Conservation (phyloP, 2,329 filamentous ascomycete species). For the Penicillium sp. region DNA sequence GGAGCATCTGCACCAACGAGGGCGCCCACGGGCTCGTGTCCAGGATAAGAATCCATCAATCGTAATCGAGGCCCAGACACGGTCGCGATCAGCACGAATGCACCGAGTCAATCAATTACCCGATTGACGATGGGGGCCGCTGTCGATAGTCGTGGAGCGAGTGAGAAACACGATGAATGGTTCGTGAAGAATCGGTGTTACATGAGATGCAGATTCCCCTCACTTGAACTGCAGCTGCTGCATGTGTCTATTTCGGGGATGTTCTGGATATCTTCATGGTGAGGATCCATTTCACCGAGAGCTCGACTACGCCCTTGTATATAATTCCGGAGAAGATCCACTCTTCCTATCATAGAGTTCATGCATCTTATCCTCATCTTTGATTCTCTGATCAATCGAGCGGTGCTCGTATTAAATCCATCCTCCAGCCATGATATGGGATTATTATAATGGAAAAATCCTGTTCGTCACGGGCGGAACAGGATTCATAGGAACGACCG, state of each 20-base stretch:
- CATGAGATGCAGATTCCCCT: conserved; percentile 12
- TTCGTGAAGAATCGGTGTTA: conserved; percentile 10
- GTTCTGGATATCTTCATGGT: neutral
- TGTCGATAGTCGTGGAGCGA: conserved; percentile 1
- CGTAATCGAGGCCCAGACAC: neutral
- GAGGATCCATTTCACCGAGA: too few species aligned
- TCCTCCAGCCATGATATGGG: conserved; percentile 17
- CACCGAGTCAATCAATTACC: conserved; percentile 5
- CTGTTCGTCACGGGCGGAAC: conserved; percentile 22
- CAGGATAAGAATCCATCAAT: conserved; percentile 1
- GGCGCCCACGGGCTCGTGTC: neutral
- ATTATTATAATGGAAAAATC: conserved; percentile 20
- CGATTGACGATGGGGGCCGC: neutral
- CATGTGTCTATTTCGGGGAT: conserved; percentile 5
- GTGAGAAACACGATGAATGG: conserved; percentile 11
- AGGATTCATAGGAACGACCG: conserved; percentile 20
- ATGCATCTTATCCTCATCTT: conserved; percentile 5
- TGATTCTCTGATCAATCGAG: too few species aligned
- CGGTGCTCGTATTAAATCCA: conserved; percentile 1
- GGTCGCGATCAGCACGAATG: conserved; percentile 1
- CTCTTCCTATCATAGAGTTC: conserved; percentile 3
- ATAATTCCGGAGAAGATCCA: conserved; percentile 7
- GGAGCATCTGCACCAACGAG: conserved; percentile 4
- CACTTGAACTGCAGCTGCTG: conserved; percentile 10
- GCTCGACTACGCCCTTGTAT: too few species aligned